Conservation (phyloP, 2,329 filamentous ascomycete genomes). For the Exophiala calicioides region DNA sequence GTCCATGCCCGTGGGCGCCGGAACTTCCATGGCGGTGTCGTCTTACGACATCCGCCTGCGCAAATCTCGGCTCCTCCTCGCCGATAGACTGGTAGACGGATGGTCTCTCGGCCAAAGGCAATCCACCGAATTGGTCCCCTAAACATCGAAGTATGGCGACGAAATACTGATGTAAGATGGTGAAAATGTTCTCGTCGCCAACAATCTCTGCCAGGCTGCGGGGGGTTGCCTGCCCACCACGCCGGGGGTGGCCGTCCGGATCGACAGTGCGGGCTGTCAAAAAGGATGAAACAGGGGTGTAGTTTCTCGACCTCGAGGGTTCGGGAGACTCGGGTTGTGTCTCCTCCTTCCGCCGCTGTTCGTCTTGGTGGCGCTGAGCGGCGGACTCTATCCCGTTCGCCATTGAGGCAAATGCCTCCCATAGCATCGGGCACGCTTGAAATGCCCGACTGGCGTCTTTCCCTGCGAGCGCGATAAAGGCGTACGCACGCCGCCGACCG, state of each 20-base stretch:
- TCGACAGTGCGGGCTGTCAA: conserved; percentile 58
- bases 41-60: conserved; percentile 10
- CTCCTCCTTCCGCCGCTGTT: conserved; percentile 47
- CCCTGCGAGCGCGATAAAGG: conserved; percentile 58
- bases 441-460: conserved; percentile 52
- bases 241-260: conserved; percentile 56
- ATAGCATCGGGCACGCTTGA: conserved; percentile 51
- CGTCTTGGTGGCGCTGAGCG: conserved; percentile 48
- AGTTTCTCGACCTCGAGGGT: conserved; percentile 36
- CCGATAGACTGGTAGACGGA: conserved; percentile 42
- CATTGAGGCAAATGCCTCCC: conserved; percentile 57
- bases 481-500: conserved; percentile 58
- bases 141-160: conserved; percentile 51
- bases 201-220: conserved; percentile 61
- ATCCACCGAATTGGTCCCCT: conserved; percentile 48
- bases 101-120: conserved; percentile 45
- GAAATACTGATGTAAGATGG: conserved; percentile 58
- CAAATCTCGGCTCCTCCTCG: conserved; percentile 18
- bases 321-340: conserved; percentile 13
- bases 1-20: not conserved
- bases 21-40: not conserved
- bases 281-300: conserved; percentile 60
- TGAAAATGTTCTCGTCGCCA: conserved; percentile 60
- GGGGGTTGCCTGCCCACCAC: conserved; percentile 55
- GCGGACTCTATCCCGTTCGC: conserved; percentile 53